phyloP scores from a whole-genome alignment of 2,329 filamentous ascomycete species.

The Colletotrichum simmondsii region DNA sequence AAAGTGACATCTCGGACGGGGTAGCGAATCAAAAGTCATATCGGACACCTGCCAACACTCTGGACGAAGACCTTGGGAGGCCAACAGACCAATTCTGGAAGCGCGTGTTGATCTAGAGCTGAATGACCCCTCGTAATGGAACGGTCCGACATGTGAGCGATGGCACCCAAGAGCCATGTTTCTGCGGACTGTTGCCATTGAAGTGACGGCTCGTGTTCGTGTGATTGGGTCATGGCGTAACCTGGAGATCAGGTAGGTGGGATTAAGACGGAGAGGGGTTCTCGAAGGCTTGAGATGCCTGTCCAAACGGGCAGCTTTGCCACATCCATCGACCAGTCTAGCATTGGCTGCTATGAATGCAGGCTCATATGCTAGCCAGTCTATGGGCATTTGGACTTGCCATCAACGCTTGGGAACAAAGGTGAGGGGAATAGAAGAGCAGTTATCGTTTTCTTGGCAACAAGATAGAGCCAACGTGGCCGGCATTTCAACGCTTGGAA shows the following conservation, averaged over 20 bases:
- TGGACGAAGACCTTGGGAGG: neutral
- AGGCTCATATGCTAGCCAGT: neutral
- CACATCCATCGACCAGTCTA: neutral
- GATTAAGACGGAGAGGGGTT: neutral
- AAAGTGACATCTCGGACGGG: conserved; percentile 21
- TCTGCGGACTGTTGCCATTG: neutral
- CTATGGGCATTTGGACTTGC: neutral
- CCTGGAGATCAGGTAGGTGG: neutral
- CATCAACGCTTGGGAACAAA: neutral
- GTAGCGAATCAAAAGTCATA: conserved; percentile 14
- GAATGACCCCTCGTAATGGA: conserved; percentile 7
- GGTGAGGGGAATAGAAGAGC: neutral
- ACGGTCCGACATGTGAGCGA: conserved; percentile 26
- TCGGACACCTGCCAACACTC: neutral
- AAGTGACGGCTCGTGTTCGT: neutral
- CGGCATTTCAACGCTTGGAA: neutral
- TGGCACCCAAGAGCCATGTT: conserved; percentile 20
- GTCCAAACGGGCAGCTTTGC: conserved; percentile 12
- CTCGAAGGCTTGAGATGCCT: conserved; percentile 5
- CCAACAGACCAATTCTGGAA: neutral
- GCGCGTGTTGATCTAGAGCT: neutral
- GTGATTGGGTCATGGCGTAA: conserved; percentile 14
- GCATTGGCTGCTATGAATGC: neutral
- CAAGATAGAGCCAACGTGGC: neutral
- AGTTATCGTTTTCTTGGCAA: neutral